Evolutionary conservation across 2,329 filamentous ascomycete genomes (phyloP).

Genomic region (Fusarium devonianum): DNA sequence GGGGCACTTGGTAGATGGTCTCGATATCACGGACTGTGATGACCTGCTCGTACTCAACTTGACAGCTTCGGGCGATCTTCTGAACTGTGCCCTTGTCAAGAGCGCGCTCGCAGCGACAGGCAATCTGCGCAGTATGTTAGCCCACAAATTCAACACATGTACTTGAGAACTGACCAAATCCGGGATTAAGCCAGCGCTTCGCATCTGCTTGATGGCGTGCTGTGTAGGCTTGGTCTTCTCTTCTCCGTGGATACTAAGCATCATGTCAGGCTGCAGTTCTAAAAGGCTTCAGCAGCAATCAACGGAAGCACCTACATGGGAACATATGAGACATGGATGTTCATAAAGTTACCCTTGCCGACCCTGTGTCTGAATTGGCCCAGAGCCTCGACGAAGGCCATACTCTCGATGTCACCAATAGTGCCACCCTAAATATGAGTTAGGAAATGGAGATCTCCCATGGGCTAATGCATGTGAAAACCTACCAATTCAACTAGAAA

Average conservation of each 20-base stretch:
- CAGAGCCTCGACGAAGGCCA: conserved; percentile 81
- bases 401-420: conserved; percentile 82
- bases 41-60: conserved; percentile 86
- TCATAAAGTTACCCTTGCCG: conserved; percentile 81
- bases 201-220: conserved; percentile 81
- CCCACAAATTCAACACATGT: background rate
- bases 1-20: conserved; percentile 90
- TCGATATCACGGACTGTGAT: conserved; percentile 88
- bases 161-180: conserved; percentile 63
- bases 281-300: background rate
- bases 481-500: conserved; percentile 41
- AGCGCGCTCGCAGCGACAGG: conserved; percentile 83
- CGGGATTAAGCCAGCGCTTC: conserved; percentile 77
- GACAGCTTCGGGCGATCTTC: conserved; percentile 89
- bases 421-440: conserved; percentile 57
- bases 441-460: no score
- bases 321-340: conserved; percentile 88
- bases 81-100: conserved; percentile 77
- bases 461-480: background rate
- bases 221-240: conserved; percentile 98
- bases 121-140: conserved; percentile 65
- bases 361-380: conserved; percentile 73
- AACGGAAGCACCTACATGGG: conserved; percentile 60
- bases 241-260: conserved; percentile 57
- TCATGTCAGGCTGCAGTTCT: no score